Base-by-base conservation (phyloP, 345 rosid species). In the Eucalyptus sideroxylon region DNA sequence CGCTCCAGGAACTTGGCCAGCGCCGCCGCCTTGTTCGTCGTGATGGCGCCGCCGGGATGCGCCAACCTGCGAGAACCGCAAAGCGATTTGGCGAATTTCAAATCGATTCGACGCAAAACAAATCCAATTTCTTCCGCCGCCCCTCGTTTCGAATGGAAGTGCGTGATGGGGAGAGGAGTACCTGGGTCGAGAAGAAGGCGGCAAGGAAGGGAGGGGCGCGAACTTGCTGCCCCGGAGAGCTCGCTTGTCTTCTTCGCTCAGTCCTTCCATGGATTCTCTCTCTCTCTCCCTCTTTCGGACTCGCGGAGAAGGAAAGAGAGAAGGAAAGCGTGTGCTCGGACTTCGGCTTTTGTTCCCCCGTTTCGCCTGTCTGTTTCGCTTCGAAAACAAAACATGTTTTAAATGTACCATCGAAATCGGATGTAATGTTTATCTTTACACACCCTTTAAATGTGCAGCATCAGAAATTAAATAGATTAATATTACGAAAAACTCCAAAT, bases 181-280 rank as follows among this genome's bases (percentile, higher is more conserved):
- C 97, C 98, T 94, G 88, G 98, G 94, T 88, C 91, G 94, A 55
- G 94, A 89, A 62, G 91, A 17, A 34, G 91, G 53, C 30, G 93
- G 91, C 55, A 95, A 91, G 81, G 96, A 94, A 86, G 96, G 97
- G 16, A 98, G 97, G 34, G 99, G 98, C 81, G 98, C 98, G 92
- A 98, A 98, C 89, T 98, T 98, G 97, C 99, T 98, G 87, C 99
- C 99, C 88, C 99, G 93, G 6, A 98, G 95, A 87, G 99, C 99
- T 91, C 80, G 95, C 90, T 91, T 95, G 89, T 96, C 99, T 90
- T 98, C 99, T 93, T 98, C 99, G 92, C 94, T 96, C 56, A 97
- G 93, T 86, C 90, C 90, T 55, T 88, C 90, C 89, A 87, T 90
- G 60, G 42, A 92, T 92, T 88, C 87, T 56, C 85, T 82, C 19